Conservation (phyloP, 257 asterid species). For the Nyctanthes arbortristis region DNA sequence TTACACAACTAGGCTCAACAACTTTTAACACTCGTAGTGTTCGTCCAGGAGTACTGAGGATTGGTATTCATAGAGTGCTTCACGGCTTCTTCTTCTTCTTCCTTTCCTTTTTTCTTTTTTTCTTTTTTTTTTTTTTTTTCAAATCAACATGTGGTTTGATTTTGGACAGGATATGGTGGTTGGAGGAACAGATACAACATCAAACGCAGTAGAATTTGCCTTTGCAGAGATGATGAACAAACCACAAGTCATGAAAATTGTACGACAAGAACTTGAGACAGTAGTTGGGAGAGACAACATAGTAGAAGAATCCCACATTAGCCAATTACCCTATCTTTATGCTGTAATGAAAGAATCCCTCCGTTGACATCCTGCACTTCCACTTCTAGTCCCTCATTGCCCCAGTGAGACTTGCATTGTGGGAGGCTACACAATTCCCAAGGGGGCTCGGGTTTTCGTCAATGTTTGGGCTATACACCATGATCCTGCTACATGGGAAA, state of each 20-base stretch:
- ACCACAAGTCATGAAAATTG: conserved; percentile 30
- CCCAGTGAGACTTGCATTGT: conserved; percentile 50
- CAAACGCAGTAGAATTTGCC: conserved; percentile 41
- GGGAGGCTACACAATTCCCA: conserved; percentile 54
- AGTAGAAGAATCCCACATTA: conserved; percentile 62
- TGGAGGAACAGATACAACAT: conserved; percentile 43
- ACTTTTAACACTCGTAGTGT: too few relatives aligned
- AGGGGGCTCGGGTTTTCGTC: conserved; percentile 62
- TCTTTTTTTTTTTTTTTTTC: too few relatives aligned
- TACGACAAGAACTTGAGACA: conserved; percentile 32
- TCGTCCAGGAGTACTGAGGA: too few relatives aligned
- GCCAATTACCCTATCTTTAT: conserved; percentile 50
- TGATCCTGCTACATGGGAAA: conserved; percentile 62
- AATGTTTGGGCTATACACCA: conserved; percentile 70
- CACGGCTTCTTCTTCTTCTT: too few relatives aligned
- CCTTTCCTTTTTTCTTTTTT: too few relatives aligned
- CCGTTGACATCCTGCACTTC: conserved; percentile 67
- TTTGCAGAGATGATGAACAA: conserved; percentile 42
- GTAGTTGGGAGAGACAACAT: conserved; percentile 48
- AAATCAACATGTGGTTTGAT: too few relatives aligned
- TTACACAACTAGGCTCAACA: too few relatives aligned
- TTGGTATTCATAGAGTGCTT: too few relatives aligned
- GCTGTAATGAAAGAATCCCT: conserved; percentile 63
- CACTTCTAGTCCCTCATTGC: conserved; percentile 68
- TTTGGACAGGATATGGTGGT: conserved; percentile 55